A percentile compares a stretch with the other conserved stretches of the same genome.
Conservation (phyloP, 495 filamentous ascomycete species). For the Cairneyella variabilis region DNA sequence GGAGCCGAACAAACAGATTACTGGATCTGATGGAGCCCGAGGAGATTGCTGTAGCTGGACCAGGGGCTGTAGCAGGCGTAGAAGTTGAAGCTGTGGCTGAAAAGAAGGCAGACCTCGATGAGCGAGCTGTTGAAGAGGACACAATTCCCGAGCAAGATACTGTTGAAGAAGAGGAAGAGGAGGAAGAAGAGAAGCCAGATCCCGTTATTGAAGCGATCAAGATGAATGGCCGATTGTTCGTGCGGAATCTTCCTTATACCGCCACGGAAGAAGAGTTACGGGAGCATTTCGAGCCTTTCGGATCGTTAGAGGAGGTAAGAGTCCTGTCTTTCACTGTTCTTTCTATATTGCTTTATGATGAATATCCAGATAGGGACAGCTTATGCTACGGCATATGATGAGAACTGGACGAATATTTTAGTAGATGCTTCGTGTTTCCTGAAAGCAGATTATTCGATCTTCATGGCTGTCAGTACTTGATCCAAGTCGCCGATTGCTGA, state of each 20-base stretch:
- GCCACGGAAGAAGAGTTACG: constrained; percentile 74
- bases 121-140: not conserved
- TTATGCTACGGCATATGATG: constrained; percentile 69
- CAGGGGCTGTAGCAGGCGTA: not conserved
- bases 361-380: constrained; percentile 99
- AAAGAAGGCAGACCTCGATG: not conserved
- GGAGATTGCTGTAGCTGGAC: constrained; percentile 27
- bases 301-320: constrained; percentile 82
- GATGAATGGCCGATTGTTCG: constrained; percentile 69
- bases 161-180: constrained; percentile 25
- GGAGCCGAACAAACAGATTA: constrained; percentile 86
- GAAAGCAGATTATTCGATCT: constrained; percentile 29
- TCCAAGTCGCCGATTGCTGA: constrained; percentile 35
- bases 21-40: constrained; percentile 73
- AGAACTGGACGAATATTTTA: constrained; percentile 61
- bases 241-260: constrained; percentile 84
- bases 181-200: constrained; percentile 27
- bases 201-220: constrained; percentile 43
- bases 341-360: constrained; percentile 64
- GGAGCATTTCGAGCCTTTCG: constrained; percentile 64
- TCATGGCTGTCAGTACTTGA: too few relatives aligned
- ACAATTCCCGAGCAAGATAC: not conserved
- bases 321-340: constrained; percentile 16
- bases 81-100: constrained; percentile 3
- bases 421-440: constrained; percentile 53